Conservation (phyloP, 2,329 filamentous ascomycete species). For the Lachnellula willkommii region DNA sequence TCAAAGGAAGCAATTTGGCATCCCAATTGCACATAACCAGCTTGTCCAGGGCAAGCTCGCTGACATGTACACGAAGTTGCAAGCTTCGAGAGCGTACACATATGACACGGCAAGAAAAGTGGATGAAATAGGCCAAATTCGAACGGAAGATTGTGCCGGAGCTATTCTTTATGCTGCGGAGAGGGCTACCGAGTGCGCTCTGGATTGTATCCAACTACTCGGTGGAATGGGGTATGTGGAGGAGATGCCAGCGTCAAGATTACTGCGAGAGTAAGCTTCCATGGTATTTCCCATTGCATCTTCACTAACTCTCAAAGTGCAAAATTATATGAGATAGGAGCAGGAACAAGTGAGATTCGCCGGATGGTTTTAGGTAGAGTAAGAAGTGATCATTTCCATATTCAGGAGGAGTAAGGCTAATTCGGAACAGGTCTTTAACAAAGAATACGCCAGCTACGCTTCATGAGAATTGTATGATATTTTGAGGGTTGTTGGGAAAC, state of each 20-base stretch:
- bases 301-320: constrained; percentile 43
- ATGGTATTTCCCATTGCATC: neutral
- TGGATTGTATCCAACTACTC: constrained; percentile 87
- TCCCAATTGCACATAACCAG: constrained; percentile 85
- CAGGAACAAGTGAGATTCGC: constrained; percentile 89
- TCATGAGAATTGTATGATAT: constrained; percentile 8
- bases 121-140: constrained; percentile 67
- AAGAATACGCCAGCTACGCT: constrained; percentile 27
- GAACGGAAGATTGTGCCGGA: constrained; percentile 89
- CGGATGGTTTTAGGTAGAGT: constrained; percentile 79
- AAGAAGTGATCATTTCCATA: neutral
- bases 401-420: constrained; percentile 4
- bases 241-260: constrained; percentile 83
- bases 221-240: constrained; percentile 96
- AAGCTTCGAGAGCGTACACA: constrained; percentile 79
- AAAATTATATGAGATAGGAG: constrained; percentile 91
- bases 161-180: constrained; percentile 92
- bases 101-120: constrained; percentile 75
- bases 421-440: constrained; percentile 25
- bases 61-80: constrained; percentile 95
- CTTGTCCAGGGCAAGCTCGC: constrained; percentile 88
- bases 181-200: constrained; percentile 75
- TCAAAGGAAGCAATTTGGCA: constrained; percentile 80
- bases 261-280: constrained; percentile 58
- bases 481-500: no score